A percentile compares a stretch with the other conserved stretches of the same genome.
Conservation (phyloP, 345 rosid genomes). For the Excoecaria agallocha region DNA sequence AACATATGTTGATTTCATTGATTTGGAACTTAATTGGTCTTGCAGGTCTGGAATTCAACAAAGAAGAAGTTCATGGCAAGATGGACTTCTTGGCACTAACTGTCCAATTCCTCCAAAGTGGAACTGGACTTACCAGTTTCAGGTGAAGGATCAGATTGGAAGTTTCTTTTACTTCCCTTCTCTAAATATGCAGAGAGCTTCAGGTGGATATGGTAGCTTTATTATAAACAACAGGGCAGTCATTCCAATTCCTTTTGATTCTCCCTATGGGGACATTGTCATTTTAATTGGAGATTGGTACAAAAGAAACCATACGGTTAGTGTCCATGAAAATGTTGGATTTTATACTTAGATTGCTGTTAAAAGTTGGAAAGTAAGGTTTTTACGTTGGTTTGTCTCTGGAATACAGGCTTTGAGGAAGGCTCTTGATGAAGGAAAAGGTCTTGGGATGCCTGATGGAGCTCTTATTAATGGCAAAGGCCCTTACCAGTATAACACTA, state of each 20-base stretch:
- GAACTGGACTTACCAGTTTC: conserved; percentile 99
- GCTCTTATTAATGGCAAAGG: conserved; percentile 98
- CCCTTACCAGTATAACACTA: conserved; percentile 79
- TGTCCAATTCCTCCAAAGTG: conserved; percentile 99
- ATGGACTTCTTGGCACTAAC: conserved; percentile 88
- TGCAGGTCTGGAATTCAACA: conserved; percentile 88
- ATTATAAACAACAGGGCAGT: conserved; percentile 68
- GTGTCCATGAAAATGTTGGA: conserved; percentile 25
- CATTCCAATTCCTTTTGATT: conserved; percentile 78
- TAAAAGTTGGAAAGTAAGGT: neutral
- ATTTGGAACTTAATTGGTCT: conserved; percentile 11
- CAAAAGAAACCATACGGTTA: conserved; percentile 86
- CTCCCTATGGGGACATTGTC: conserved; percentile 78
- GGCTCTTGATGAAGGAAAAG: conserved; percentile 85
- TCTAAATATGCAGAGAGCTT: conserved; percentile 86
- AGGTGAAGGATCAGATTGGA: conserved; percentile 97
- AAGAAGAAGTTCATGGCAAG: conserved; percentile 98
- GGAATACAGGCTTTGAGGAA: conserved; percentile 77
- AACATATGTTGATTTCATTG: neutral
- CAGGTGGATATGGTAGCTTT: conserved; percentile 91
- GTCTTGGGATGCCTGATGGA: conserved; percentile 92
- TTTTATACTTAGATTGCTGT: neutral
- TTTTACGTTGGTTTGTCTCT: conserved; percentile 10
- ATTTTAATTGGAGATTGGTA: conserved; percentile 94
- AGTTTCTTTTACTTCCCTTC: conserved; percentile 99